Evolutionary conservation across 2,329 filamentous ascomycete species (phyloP).

Genomic region (Xylariaceae sp.): DNA sequence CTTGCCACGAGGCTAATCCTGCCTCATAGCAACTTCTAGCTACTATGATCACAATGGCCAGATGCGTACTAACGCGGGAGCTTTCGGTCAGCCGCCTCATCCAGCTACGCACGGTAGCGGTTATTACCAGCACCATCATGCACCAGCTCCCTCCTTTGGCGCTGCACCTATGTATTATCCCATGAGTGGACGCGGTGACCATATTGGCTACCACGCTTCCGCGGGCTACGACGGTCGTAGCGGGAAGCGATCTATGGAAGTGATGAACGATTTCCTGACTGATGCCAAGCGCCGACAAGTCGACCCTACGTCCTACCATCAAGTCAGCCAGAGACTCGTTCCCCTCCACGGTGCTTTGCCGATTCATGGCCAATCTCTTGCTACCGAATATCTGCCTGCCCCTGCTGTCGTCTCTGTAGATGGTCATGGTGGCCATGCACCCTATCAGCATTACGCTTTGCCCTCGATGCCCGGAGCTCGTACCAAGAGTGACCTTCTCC

Average conservation of each 20-base stretch:
- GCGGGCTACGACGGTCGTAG: conserved; percentile 60
- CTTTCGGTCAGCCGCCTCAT: conserved; percentile 47
- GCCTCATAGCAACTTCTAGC: conserved; percentile 48
- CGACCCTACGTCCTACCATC: conserved; percentile 83
- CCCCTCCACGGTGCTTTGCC: conserved; percentile 72
- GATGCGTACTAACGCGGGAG: conserved; percentile 55
- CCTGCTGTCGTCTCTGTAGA: conserved; percentile 54
- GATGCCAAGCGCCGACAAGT: conserved; percentile 89
- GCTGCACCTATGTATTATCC: conserved; percentile 72
- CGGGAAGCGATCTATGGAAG: conserved; percentile 76
- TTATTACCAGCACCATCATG: conserved; percentile 57
- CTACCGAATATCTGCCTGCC: conserved; percentile 55
- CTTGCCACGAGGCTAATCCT: conserved; percentile 41
- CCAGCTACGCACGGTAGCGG: conserved; percentile 56
- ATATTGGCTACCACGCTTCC: conserved; percentile 58
- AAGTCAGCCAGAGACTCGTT: conserved; percentile 85
- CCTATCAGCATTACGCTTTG: conserved; percentile 78
- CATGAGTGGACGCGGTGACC: conserved; percentile 56
- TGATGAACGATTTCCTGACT: conserved; percentile 90
- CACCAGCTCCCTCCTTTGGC: conserved; percentile 53
- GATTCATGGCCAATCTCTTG: conserved; percentile 54
- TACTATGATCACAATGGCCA: conserved; percentile 66
- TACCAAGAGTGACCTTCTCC: conserved; percentile 89
- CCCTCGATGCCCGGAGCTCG: conserved; percentile 83
- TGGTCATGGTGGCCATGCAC: conserved; percentile 50